Conservation (phyloP, 345 rosid species). For the Salix dunnii region DNA sequence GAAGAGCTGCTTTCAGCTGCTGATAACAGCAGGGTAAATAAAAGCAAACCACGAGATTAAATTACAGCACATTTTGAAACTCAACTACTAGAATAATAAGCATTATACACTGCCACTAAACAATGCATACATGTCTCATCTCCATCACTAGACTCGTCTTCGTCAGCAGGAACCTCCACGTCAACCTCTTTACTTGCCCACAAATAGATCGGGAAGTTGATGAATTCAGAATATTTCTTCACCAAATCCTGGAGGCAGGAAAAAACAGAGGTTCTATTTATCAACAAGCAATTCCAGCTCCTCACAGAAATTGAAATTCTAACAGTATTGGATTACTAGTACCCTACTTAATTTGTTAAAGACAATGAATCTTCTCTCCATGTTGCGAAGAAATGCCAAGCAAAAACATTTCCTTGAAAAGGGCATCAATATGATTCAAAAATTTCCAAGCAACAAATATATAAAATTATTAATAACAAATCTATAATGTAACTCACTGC, state of each 20-base stretch:
- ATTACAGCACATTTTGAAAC: background rate
- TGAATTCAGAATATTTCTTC: conserved; percentile 94
- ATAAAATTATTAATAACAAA: too few species aligned
- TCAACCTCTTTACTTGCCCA: conserved; percentile 98
- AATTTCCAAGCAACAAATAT: too few species aligned
- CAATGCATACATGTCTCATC: conserved; percentile 59
- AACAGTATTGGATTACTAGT: too few species aligned
- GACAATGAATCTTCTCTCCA: too few species aligned
- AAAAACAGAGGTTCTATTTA: background rate
- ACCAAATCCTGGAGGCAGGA: conserved; percentile 67
- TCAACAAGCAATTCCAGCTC: background rate
- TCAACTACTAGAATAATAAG: background rate
- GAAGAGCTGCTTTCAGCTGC: conserved; percentile 54
- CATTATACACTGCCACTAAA: background rate
- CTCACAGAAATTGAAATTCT: too few species aligned
- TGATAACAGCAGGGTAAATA: conserved; percentile 13
- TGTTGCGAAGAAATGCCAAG: too few species aligned
- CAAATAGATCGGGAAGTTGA: conserved; percentile 83
- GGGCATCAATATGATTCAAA: too few species aligned
- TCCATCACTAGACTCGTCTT: conserved; percentile 77
- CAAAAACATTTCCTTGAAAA: too few species aligned
- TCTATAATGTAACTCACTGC: too few species aligned
- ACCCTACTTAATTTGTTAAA: too few species aligned
- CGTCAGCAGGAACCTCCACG: conserved; percentile 82
- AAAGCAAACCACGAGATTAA: conserved; percentile 2